Conservation (phyloP, 352 stramenopile species). For the Poterioochromonas sp. region DNA sequence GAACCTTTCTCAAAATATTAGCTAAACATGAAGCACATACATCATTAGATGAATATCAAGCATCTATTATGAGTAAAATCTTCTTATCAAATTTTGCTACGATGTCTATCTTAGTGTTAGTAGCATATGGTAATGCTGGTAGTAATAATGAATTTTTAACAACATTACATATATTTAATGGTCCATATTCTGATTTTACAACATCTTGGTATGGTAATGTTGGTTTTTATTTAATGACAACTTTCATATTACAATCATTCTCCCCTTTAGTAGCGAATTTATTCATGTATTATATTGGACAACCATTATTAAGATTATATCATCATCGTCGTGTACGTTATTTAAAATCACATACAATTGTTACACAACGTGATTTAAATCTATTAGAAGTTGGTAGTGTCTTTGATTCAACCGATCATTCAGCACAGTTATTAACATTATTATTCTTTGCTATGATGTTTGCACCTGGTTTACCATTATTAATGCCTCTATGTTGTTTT, state of each 20-base stretch:
- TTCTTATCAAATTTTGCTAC: slow-evolving; percentile 21
- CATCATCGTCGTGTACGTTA: background rate
- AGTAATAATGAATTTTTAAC: background rate
- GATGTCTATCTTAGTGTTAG: slow-evolving; percentile 6
- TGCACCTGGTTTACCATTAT: slow-evolving; percentile 18
- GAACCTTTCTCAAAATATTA: background rate
- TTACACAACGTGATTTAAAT: slow-evolving; percentile 17
- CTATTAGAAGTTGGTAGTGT: background rate
- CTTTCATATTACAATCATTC: slow-evolving; percentile 6
- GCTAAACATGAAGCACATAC: background rate
- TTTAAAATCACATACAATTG: background rate
- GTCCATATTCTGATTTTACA: slow-evolving; percentile 9
- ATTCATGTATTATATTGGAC: background rate
- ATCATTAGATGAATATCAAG: background rate
- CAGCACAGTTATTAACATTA: slow-evolving; percentile 20
- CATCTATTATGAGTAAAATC: slow-evolving; percentile 12
- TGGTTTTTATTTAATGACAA: slow-evolving; percentile 25
- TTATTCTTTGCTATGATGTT: slow-evolving; percentile 23
- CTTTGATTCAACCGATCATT: slow-evolving; percentile 7
- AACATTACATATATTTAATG: slow-evolving; percentile 18
- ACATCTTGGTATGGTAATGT: slow-evolving; percentile 19
- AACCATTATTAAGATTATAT: background rate
- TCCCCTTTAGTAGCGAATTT: background rate
- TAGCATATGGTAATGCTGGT: background rate
- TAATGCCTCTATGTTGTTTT: slow-evolving; percentile 14